Percentiles rank a stretch among this genome's conserved stretches.
Conservation (phyloP, 371 early-diverging fungal species). For the Rhizopus delemar region DNA sequence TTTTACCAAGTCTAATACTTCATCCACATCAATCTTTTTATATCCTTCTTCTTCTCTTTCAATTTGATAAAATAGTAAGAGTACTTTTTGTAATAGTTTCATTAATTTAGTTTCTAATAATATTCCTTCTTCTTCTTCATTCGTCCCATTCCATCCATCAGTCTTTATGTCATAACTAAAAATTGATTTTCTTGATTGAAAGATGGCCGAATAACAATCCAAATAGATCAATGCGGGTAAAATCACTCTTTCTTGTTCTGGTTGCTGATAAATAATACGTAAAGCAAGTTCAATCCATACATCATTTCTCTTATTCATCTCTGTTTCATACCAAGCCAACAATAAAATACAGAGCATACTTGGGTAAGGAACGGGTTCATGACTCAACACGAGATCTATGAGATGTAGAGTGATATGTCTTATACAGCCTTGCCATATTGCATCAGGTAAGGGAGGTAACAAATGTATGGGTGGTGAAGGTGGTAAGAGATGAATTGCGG, state of each 20-base stretch:
- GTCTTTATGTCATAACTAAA: neutral
- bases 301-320: conserved; percentile 15
- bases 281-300: conserved; percentile 15
- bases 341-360: conserved; percentile 17
- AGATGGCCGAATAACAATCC: conserved; percentile 26
- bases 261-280: conserved; percentile 8
- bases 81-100: conserved; percentile 19
- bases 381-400: conserved; percentile 11
- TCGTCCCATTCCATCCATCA: neutral
- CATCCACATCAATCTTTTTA: conserved; percentile 49
- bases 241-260: neutral
- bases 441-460: conserved; percentile 16
- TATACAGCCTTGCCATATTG: conserved; percentile 13
- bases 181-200: conserved; percentile 9
- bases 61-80: conserved; percentile 25
- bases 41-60: conserved; percentile 12
- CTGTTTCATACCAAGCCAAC: conserved; percentile 20
- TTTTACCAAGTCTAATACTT: conserved; percentile 40
- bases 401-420: conserved; percentile 13
- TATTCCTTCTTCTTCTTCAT: conserved; percentile 8
- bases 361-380: conserved; percentile 8
- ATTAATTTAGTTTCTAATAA: conserved; percentile 20
- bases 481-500: conserved; percentile 15
- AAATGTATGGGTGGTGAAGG: conserved; percentile 7
- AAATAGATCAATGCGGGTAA: conserved; percentile 14